Percentiles rank a stretch among this genome's conserved stretches.
Evolutionary conservation across 495 filamentous ascomycete genomes (phyloP).

Genomic region (Aspergillus incahuasiensis): DNA sequence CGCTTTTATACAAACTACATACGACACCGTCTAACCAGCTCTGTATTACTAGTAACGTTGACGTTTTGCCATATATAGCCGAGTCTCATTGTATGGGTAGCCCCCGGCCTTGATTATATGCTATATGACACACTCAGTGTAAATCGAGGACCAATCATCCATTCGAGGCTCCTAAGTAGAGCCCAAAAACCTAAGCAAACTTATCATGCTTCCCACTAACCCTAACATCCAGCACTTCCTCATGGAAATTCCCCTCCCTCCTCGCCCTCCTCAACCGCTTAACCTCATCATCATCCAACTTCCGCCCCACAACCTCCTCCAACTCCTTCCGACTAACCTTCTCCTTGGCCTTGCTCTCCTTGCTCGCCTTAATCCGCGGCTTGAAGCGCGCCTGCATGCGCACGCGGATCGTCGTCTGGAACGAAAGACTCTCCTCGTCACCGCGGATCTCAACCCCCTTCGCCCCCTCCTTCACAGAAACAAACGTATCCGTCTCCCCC

Average conservation of each 20-base stretch:
- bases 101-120: too few relatives aligned
- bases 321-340: constrained; percentile 86
- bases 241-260: constrained; percentile 83
- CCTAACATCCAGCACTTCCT: constrained; percentile 79
- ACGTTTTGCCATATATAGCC: too few relatives aligned
- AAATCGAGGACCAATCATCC: too few relatives aligned
- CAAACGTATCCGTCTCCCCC: constrained; percentile 43
- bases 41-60: too few relatives aligned
- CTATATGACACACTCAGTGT: too few relatives aligned
- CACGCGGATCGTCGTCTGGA: constrained; percentile 73
- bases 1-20: too few relatives aligned
- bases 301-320: constrained; percentile 73
- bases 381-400: constrained; percentile 96
- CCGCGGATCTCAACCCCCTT: constrained; percentile 59
- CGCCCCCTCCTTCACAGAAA: constrained; percentile 43
- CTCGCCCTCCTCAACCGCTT: constrained; percentile 75
- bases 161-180: too few relatives aligned
- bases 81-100: too few relatives aligned
- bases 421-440: constrained; percentile 65
- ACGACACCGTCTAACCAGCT: too few relatives aligned
- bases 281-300: constrained; percentile 80
- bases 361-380: constrained; percentile 68
- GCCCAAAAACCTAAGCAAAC: constrained; percentile 45
- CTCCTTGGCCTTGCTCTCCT: constrained; percentile 73
- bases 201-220: constrained; percentile 98